Conservation (phyloP, 164 flowering plant species). For the Nelumbo lutea region DNA sequence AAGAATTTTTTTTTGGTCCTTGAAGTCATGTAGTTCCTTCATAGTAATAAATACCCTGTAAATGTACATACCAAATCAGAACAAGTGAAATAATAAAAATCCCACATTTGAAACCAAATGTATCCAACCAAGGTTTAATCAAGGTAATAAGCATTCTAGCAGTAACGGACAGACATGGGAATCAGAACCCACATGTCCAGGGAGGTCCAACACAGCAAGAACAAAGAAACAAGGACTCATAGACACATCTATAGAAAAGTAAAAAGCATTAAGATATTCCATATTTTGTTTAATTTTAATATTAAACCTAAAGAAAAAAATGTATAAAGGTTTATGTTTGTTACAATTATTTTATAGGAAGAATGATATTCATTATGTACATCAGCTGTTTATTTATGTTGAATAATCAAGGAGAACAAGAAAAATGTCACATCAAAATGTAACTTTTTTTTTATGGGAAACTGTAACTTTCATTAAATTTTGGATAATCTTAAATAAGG, state of each 20-base stretch:
- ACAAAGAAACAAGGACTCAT: too few relatives aligned
- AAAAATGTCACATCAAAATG: background rate
- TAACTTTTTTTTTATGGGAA: too few relatives aligned
- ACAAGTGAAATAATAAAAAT: background rate
- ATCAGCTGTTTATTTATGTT: too few relatives aligned
- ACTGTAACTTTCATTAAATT: too few relatives aligned
- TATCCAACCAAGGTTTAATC: background rate
- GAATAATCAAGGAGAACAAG: background rate
- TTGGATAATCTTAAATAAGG: too few relatives aligned
- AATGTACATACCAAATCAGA: background rate
- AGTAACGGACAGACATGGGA: background rate
- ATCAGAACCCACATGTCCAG: background rate
- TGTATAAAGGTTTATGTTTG: background rate
- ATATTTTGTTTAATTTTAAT: background rate
- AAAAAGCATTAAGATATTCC: background rate
- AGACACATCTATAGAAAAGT: background rate
- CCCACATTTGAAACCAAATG: background rate
- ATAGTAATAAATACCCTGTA: slow-evolving; percentile 14
- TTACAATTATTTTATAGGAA: background rate
- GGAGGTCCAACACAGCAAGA: background rate
- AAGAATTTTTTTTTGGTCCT: slow-evolving; percentile 7
- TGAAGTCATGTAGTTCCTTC: slow-evolving; percentile 9
- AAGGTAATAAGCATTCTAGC: background rate
- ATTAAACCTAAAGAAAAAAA: background rate
- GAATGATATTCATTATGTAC: too few relatives aligned